These are phyloP conservation scores for Pythium folliculosum DNA, from an alignment of 352 stramenopile genomes.

Conservation along the genomic window DNA sequence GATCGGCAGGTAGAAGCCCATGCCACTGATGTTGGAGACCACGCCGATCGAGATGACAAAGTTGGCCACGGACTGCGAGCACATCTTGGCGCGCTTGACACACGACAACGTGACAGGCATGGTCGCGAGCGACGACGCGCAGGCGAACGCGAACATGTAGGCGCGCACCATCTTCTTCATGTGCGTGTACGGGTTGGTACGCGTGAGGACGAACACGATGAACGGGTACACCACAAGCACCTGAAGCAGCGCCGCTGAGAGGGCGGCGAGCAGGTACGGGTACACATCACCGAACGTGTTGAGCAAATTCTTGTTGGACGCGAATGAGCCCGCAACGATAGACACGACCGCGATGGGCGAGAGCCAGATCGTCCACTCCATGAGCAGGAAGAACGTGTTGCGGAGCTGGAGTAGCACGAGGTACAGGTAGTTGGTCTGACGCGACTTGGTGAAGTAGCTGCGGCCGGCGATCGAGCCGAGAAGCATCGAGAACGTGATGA, in stretches of 20 bases:
- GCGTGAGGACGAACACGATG: slow-evolving; percentile 63
- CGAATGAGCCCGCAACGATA: slow-evolving; percentile 62
- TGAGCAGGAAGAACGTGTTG: slow-evolving; percentile 70
- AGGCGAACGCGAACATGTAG: slow-evolving; percentile 70
- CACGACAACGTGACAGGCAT: slow-evolving; percentile 62
- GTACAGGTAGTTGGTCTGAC: slow-evolving; percentile 63
- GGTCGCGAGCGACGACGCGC: slow-evolving; percentile 62
- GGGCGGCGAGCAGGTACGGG: slow-evolving; percentile 49
- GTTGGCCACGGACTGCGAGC: slow-evolving; percentile 66
- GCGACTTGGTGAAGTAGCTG: slow-evolving; percentile 60
- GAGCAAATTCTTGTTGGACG: slow-evolving; percentile 37
- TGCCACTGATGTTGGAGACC: slow-evolving; percentile 54
- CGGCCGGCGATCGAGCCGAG: slow-evolving; percentile 58
- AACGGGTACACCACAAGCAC: slow-evolving; percentile 54
- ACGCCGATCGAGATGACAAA: slow-evolving; percentile 73
- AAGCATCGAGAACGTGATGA: slow-evolving; percentile 71
- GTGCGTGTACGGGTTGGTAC: slow-evolving; percentile 67
- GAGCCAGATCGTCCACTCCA: slow-evolving; percentile 68
- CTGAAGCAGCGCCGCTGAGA: slow-evolving; percentile 39
- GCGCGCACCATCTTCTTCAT: slow-evolving; percentile 63
- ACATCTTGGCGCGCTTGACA: slow-evolving; percentile 55
- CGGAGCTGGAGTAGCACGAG: slow-evolving; percentile 60
- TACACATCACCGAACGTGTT: slow-evolving; percentile 54
- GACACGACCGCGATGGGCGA: slow-evolving; percentile 64
- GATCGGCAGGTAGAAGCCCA: slow-evolving; percentile 62